A percentile compares a stretch with the other conserved stretches of the same genome.
phyloP scores from a whole-genome alignment of 2,329 filamentous ascomycete genomes.

The Aspergillus glaucus region DNA sequence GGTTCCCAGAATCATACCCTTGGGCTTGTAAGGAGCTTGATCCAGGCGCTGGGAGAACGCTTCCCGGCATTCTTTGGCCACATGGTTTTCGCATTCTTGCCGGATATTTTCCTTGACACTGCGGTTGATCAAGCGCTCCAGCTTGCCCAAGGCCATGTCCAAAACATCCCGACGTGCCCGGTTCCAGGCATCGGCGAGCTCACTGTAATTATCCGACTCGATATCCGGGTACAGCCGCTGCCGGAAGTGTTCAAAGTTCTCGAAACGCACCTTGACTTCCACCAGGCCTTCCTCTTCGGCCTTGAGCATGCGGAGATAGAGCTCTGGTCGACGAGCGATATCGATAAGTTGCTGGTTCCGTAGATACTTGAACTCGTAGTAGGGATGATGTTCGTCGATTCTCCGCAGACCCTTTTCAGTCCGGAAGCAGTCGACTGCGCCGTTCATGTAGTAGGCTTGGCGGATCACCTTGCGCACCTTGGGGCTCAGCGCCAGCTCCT shows the following conservation, averaged over 20 bases:
- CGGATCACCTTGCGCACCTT: conserved; percentile 84
- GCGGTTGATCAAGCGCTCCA: conserved; percentile 78
- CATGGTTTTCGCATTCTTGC: conserved; percentile 86
- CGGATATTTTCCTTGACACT: conserved; percentile 92
- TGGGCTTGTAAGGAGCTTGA: conserved; percentile 92
- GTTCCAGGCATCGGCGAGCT: conserved; percentile 93
- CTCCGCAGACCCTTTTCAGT: conserved; percentile 91
- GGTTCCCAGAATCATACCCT: conserved; percentile 83
- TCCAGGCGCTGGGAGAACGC: conserved; percentile 86
- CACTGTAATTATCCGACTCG: conserved; percentile 90
- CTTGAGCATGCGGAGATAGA: conserved; percentile 95
- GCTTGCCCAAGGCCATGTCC: conserved; percentile 70
- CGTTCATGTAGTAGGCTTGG: conserved; percentile 73
- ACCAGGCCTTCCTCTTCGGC: conserved; percentile 91
- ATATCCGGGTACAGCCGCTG: conserved; percentile 75
- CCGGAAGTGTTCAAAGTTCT: conserved; percentile 69
- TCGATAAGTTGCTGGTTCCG: conserved; percentile 79
- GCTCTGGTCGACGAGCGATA: conserved; percentile 74
- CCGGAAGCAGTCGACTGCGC: conserved; percentile 76
- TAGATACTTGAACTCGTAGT: conserved; percentile 97
- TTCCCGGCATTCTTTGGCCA: conserved; percentile 81
- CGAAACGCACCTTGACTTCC: conserved; percentile 73
- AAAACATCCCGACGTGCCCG: conserved; percentile 77
- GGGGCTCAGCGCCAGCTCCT: conserved; percentile 82
- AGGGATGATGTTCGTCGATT: conserved; percentile 91